phyloP scores from a whole-genome alignment of 1,284 basidiomycete species.

The Rhizoctonia solani region DNA sequence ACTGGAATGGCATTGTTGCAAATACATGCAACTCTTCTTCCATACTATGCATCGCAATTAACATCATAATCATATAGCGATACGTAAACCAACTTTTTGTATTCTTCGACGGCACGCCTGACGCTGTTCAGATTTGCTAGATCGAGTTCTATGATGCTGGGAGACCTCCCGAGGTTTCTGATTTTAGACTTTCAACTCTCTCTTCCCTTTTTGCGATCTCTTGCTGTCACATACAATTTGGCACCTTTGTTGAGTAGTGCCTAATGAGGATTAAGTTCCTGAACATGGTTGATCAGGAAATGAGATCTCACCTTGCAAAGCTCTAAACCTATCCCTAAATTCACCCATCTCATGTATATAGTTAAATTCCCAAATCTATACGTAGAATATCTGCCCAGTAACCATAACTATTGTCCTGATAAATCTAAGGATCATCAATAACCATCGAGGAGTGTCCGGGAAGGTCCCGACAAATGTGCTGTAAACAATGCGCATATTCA shows the following conservation, averaged over 20 bases:
- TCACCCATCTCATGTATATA: slow-evolving; percentile 9
- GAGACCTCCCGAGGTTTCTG: slow-evolving; percentile 49
- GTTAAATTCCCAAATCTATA: not conserved
- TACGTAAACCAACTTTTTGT: slow-evolving; percentile 49
- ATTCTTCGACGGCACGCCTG: slow-evolving; percentile 56
- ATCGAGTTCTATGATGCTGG: slow-evolving; percentile 61
- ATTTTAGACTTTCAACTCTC: slow-evolving; percentile 44
- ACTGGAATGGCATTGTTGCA: too few species aligned
- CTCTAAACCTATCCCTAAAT: slow-evolving; percentile 39
- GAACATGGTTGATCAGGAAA: too few species aligned
- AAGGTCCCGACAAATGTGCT: slow-evolving; percentile 33
- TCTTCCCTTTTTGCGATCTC: slow-evolving; percentile 45
- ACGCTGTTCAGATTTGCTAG: slow-evolving; percentile 60
- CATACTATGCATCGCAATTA: too few species aligned
- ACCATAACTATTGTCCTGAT: slow-evolving; percentile 35
- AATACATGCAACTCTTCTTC: too few species aligned
- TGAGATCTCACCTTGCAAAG: slow-evolving; percentile 27
- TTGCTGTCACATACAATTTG: slow-evolving; percentile 50
- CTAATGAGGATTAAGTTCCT: not conserved
- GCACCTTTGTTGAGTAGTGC: slow-evolving; percentile 47
- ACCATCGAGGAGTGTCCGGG: slow-evolving; percentile 37
- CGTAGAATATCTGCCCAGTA: not conserved
- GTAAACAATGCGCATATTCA: slow-evolving; percentile 22
- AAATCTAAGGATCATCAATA: slow-evolving; percentile 36
- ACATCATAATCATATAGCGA: too few species aligned